These are phyloP conservation scores for Hypoxylon fuscum DNA, from an alignment of 495 filamentous ascomycete genomes.

Conservation along the genomic window DNA sequence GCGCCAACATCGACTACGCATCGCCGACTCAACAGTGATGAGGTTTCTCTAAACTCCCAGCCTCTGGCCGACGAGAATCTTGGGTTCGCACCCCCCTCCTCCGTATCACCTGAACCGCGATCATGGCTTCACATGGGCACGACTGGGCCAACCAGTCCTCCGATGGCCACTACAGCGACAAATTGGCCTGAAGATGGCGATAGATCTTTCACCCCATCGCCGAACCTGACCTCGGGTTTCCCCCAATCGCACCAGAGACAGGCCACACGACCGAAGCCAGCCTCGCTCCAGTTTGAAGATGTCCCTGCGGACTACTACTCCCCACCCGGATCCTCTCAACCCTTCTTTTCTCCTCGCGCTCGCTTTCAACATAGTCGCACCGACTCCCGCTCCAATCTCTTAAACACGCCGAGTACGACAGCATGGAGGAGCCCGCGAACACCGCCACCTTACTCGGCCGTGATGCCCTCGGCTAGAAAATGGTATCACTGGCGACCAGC, in stretches of 20 bases:
- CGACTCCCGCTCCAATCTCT: constrained; percentile 15
- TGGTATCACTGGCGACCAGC: constrained; percentile 35
- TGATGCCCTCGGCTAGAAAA: background rate
- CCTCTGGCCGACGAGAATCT: constrained; percentile 4
- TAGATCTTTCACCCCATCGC: constrained; percentile 1
- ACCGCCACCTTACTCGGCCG: constrained; percentile 22
- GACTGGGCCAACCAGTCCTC: background rate
- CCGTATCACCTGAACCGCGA: constrained; percentile 12
- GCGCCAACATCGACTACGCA: constrained; percentile 4
- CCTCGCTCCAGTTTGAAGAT: constrained; percentile 19
- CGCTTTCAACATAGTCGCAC: constrained; percentile 22
- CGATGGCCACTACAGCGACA: background rate
- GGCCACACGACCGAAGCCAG: constrained; percentile 8
- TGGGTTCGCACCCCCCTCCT: background rate
- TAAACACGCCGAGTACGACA: constrained; percentile 20
- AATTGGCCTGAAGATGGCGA: constrained; percentile 7
- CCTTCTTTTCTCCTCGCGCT: constrained; percentile 9
- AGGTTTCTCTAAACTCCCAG: constrained; percentile 2
- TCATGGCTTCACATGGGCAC: constrained; percentile 13
- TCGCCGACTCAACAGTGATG: constrained; percentile 15
- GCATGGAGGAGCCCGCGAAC: constrained; percentile 28
- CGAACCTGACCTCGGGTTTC: background rate
- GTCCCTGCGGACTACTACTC: constrained; percentile 11
- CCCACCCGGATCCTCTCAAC: constrained; percentile 5
- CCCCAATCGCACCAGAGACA: background rate